Evolutionary conservation across 768 basidiomycete species (phyloP).

Genomic region (Gelatoporia subvermispora): DNA sequence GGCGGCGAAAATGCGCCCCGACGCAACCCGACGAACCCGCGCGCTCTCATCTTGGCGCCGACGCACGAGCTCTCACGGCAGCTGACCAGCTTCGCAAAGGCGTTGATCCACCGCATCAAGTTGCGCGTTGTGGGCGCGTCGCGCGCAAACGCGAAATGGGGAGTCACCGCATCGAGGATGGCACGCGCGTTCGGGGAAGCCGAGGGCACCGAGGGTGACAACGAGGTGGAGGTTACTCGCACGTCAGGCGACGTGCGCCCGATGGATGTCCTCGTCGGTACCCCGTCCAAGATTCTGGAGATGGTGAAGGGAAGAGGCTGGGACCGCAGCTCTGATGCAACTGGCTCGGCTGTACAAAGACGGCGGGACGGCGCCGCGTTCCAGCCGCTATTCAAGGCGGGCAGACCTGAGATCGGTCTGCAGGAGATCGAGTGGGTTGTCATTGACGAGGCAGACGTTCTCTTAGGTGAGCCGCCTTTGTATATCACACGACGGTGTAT

Average conservation of each 20-base stretch:
- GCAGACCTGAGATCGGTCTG: constrained; percentile 55
- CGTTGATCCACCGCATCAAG: constrained; percentile 68
- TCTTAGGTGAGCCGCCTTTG: constrained; percentile 57
- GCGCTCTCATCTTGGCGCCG: constrained; percentile 78
- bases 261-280: constrained; percentile 61
- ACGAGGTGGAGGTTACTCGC: constrained; percentile 23
- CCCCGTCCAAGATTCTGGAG: constrained; percentile 59
- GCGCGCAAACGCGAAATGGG: constrained; percentile 43
- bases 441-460: constrained; percentile 86
- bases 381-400: constrained; percentile 29
- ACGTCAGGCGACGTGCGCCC: constrained; percentile 16
- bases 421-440: constrained; percentile 83
- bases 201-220: constrained; percentile 8
- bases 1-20: not conserved
- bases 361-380: constrained; percentile 21
- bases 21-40: constrained; percentile 49
- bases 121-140: constrained; percentile 72
- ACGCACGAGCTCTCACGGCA: constrained; percentile 89
- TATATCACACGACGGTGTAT: not conserved
- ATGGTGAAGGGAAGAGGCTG: constrained; percentile 51
- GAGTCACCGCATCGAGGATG: constrained; percentile 47
- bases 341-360: constrained; percentile 18
- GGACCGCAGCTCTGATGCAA: constrained; percentile 33
- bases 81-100: constrained; percentile 68
- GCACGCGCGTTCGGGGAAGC: constrained; percentile 22